phyloP scores from a whole-genome alignment of 176 grass and related monocot species.

The Themeda triandra region DNA sequence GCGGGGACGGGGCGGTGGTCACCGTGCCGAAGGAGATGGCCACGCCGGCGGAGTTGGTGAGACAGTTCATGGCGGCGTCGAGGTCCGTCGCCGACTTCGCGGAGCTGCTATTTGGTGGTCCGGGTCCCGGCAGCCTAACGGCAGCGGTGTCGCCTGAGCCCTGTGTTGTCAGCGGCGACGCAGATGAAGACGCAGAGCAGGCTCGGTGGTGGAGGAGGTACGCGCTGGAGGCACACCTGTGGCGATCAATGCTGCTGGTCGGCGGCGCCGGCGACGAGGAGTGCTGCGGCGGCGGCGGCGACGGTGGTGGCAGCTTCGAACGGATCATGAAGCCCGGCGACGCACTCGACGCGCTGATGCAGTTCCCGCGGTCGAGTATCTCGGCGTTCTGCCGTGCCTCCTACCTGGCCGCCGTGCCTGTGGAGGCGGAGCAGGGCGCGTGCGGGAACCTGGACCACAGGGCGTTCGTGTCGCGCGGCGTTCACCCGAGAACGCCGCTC shows the following conservation, averaged over 20 bases:
- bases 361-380: not conserved
- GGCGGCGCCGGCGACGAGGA: not conserved
- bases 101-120: not conserved
- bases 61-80: not conserved
- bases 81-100: not conserved
- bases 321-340: slow-evolving; percentile 4
- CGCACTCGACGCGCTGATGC: slow-evolving; percentile 6
- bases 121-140: not conserved
- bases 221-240: not conserved
- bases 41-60: not conserved
- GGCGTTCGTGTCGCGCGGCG: slow-evolving; percentile 12
- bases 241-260: not conserved
- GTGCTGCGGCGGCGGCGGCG: not conserved
- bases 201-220: not conserved
- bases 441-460: not conserved
- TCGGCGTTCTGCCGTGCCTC: not conserved
- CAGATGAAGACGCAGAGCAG: not conserved
- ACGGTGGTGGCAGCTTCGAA: not conserved
- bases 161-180: not conserved
- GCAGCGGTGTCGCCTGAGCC: not conserved
- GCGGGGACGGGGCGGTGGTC: not conserved
- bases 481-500: slow-evolving; percentile 15
- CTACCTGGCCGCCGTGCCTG: not conserved
- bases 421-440: not conserved
- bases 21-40: not conserved